These are phyloP conservation scores for Backusella mclennaniae DNA, from an alignment of 192 early-diverging fungal genomes.

Conservation along the genomic window DNA sequence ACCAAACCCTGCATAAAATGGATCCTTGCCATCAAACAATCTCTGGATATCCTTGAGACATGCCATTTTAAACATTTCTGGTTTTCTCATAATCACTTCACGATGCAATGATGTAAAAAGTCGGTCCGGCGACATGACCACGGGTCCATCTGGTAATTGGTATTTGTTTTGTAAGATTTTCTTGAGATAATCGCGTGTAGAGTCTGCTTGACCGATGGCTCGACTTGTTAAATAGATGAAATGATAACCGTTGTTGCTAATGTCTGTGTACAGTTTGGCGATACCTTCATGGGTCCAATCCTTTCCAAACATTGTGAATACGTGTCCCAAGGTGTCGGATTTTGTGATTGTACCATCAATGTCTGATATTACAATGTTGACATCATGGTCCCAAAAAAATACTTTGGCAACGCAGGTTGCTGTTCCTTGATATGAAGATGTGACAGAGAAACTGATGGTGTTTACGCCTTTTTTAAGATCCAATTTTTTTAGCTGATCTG, in stretches of 20 bases:
- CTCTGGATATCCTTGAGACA: constrained; percentile 89
- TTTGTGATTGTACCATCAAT: constrained; percentile 99
- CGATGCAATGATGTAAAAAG: constrained; percentile 90
- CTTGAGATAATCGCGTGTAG: constrained; percentile 88
- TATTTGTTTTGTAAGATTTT: constrained; percentile 88
- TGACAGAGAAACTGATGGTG: constrained; percentile 85
- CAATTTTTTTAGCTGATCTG: constrained; percentile 83
- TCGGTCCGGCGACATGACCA: constrained; percentile 95
- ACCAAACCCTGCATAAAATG: constrained; percentile 97
- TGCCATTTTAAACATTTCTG: constrained; percentile 97
- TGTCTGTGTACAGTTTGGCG: constrained; percentile 94
- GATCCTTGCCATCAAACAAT: constrained; percentile 78
- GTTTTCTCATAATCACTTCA: constrained; percentile 92
- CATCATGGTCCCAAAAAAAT: constrained; percentile 82
- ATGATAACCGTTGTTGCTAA: constrained; percentile 91
- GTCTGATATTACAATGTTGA: constrained; percentile 93
- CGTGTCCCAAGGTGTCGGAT: constrained; percentile 93
- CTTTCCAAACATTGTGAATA: constrained; percentile 95
- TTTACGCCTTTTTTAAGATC: constrained; percentile 85
- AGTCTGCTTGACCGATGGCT: constrained; percentile 91
- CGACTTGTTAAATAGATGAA: constrained; percentile 93
- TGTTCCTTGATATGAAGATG: constrained; percentile 71
- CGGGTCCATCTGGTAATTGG: constrained; percentile 89
- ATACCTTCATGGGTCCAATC: constrained; percentile 99
- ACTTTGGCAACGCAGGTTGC: constrained; percentile 83